Evolutionary conservation across 257 asterid species (phyloP).

Genomic region (Handroanthus guayacan): DNA sequence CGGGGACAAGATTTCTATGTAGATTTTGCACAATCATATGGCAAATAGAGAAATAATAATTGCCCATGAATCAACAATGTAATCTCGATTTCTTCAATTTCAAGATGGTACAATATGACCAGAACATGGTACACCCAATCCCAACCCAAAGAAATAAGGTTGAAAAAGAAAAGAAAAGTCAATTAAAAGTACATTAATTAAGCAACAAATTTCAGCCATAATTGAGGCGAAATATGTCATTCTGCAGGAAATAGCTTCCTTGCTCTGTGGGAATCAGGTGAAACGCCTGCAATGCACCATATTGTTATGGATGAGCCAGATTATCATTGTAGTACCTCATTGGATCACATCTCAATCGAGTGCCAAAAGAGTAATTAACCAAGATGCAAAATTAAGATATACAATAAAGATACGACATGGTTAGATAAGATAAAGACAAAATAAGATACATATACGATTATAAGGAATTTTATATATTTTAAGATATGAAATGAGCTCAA

Average conservation of each 20-base stretch:
- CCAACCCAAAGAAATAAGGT: background rate
- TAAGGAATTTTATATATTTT: too few relatives aligned
- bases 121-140: background rate
- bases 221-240: conserved; percentile 66
- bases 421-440: too few relatives aligned
- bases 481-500: too few relatives aligned
- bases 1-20: too few relatives aligned
- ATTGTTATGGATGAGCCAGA: too few relatives aligned
- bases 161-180: background rate
- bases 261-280: conserved; percentile 56
- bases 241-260: conserved; percentile 62
- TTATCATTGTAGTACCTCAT: too few relatives aligned
- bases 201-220: conserved; percentile 41
- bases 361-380: too few relatives aligned
- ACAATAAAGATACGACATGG: too few relatives aligned
- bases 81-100: background rate
- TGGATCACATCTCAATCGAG: too few relatives aligned
- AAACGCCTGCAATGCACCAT: conserved; percentile 58
- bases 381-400: too few relatives aligned
- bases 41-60: background rate
- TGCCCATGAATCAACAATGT: background rate
- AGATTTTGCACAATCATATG: too few relatives aligned
- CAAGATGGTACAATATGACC: background rate
- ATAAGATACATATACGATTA: too few relatives aligned
- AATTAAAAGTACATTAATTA: background rate